Percentiles rank a stretch among this genome's conserved stretches.
phyloP scores from a whole-genome alignment of 1,284 basidiomycete genomes.

The Heterobasidion irregulare region DNA sequence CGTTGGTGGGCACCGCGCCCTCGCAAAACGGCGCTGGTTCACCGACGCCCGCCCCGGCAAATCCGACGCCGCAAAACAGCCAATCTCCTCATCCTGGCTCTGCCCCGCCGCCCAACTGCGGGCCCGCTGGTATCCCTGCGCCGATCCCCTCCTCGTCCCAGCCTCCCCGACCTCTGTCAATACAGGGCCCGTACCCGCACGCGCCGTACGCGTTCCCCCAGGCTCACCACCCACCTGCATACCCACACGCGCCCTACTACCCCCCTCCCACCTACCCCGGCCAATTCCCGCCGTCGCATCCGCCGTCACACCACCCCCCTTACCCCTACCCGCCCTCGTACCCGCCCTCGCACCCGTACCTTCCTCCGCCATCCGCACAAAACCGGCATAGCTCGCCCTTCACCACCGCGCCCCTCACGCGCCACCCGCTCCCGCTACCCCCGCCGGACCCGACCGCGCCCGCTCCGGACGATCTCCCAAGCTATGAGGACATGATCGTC shows the following conservation, averaged over 20 bases:
- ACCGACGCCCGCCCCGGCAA: constrained; percentile 1
- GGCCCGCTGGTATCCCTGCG: not conserved
- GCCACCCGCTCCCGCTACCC: constrained; percentile 17
- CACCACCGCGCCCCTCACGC: not conserved
- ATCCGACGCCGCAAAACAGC: not conserved
- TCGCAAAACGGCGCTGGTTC: not conserved
- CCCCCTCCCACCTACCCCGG: constrained; percentile 18
- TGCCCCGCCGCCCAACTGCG: no score
- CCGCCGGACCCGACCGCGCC: constrained; percentile 19
- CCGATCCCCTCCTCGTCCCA: constrained; percentile 1
- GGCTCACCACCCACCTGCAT: constrained; percentile 37
- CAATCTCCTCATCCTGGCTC: not conserved
- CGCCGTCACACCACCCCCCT: not conserved
- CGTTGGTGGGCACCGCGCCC: not conserved
- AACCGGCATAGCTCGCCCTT: constrained; percentile 17
- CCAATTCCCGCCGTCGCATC: constrained; percentile 9
- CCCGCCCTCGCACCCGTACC: constrained; percentile 21
- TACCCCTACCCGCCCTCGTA: constrained; percentile 8
- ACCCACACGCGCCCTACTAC: constrained; percentile 54
- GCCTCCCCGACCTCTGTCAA: constrained; percentile 4
- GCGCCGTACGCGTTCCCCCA: constrained; percentile 14
- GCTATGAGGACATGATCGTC: constrained; percentile 82
- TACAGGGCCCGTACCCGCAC: constrained; percentile 20
- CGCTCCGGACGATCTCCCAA: constrained; percentile 59
- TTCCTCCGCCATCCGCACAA: constrained; percentile 31